Evolutionary conservation across 2,329 filamentous ascomycete species (phyloP).

Genomic region (Colletotrichum destructivum): DNA sequence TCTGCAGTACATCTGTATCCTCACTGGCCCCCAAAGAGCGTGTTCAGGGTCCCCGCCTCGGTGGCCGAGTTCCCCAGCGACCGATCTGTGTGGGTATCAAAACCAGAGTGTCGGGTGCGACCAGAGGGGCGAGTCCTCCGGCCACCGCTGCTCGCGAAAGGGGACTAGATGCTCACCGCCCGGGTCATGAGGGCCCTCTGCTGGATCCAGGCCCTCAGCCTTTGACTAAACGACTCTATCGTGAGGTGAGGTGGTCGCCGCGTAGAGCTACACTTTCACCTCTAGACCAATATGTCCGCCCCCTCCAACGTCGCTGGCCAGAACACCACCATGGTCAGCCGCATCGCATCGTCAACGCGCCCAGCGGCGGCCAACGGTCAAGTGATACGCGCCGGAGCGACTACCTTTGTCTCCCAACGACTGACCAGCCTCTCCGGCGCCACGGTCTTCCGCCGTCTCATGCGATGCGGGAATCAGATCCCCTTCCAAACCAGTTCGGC

Average conservation of each 20-base stretch:
- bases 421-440: background rate
- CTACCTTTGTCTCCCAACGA: background rate
- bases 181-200: constrained; percentile 7
- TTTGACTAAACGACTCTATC: too few relatives aligned
- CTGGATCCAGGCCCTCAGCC: background rate
- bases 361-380: background rate
- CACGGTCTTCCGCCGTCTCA: constrained; percentile 47
- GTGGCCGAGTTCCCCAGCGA: constrained; percentile 26
- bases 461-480: constrained; percentile 59
- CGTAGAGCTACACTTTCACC: background rate
- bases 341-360: background rate
- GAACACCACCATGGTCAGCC: background rate
- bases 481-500: constrained; percentile 56
- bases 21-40: background rate
- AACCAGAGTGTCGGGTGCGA: constrained; percentile 11
- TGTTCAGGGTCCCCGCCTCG: constrained; percentile 7
- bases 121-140: background rate
- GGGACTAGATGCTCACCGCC: background rate
- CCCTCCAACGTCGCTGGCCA: background rate
- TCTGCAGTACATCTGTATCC: too few relatives aligned
- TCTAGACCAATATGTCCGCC: background rate
- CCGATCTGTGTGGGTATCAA: constrained; percentile 8
- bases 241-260: background rate
- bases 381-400: background rate
- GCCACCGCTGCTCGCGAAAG: constrained; percentile 9